Conservation (phyloP, 768 basidiomycete genomes). For the Russula vinacea region DNA sequence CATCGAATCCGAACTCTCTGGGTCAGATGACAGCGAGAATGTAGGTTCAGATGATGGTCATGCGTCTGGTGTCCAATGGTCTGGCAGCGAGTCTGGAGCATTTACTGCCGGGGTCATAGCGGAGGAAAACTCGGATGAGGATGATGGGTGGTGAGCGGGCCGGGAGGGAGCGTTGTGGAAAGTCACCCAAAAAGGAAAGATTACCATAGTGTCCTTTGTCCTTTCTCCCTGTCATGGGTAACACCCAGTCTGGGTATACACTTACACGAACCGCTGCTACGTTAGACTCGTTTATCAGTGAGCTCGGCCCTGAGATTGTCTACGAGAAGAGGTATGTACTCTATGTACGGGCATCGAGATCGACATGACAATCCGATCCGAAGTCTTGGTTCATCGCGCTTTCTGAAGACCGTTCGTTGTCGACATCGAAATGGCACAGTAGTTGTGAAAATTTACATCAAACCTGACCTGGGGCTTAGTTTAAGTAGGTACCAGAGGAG, state of each 20-base stretch:
- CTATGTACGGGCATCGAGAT: conserved; percentile 8
- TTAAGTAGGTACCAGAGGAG: conserved; percentile 69
- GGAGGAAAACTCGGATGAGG: neutral
- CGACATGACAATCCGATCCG: neutral
- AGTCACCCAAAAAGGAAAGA: conserved; percentile 10
- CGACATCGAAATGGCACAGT: conserved; percentile 79
- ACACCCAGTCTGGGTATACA: conserved; percentile 66
- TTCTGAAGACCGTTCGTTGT: conserved; percentile 80
- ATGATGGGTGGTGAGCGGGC: neutral
- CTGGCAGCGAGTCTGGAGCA: neutral
- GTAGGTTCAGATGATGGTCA: neutral
- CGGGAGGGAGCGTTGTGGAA: neutral
- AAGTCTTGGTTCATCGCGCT: conserved; percentile 69
- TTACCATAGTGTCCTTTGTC: neutral
- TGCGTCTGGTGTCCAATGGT: neutral
- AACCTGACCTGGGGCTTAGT: conserved; percentile 83
- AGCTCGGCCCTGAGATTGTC: conserved; percentile 79
- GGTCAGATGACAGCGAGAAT: conserved; percentile 1
- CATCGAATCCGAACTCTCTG: conserved; percentile 1
- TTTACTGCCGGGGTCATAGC: neutral
- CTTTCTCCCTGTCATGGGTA: conserved; percentile 56
- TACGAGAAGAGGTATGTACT: conserved; percentile 83
- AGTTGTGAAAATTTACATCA: conserved; percentile 93
- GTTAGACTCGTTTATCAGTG: conserved; percentile 86
- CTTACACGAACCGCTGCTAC: conserved; percentile 74